Evolutionary conservation across 345 rosid genomes (phyloP), one percentile per base, ranked within the genome.

Genomic region (Brassica napus): DNA sequence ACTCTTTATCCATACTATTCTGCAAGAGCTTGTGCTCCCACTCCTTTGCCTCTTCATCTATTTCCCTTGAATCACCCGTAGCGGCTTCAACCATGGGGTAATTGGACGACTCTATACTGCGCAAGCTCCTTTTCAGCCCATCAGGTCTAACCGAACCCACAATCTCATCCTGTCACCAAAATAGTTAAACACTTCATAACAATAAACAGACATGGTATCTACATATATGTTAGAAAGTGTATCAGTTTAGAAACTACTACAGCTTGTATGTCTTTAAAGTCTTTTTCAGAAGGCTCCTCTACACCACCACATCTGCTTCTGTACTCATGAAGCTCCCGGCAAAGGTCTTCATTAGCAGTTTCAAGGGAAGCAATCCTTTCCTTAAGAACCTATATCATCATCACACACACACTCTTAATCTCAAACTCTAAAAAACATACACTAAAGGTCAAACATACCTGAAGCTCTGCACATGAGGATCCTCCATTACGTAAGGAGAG

Each of bases 21-120:
- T 92, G 98, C 80, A 91, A 78, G 69, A 93, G 89, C n/a, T 92
- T 86, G 79, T 95, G 98, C 86, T 95, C 99, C 98, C 99, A 93
- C 81, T 93, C 98, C 79, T 93, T 95, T 16, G 93, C 90, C 68
- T 86, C 93, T 86, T 95, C 98, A 31, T 93, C 98, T 71, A 90
- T 81, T 79, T 93, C 97, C 72, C 84, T 84, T 30, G 94, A 82
- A 82, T 93, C 96, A 69, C 86, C 96, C 72, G 83, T 73, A 59
- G 93, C 75, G 73, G 88, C 83, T 83, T 91, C 98, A 81, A 72
- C 81, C 94, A 90, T 91, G 77, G 89, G 98, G 86, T 85, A 91
- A 83, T 88, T 92, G 42, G 89, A 77, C 54, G 96, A 77, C 76
- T 90, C 98, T 75, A 91, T 88, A 76, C 91, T 91, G 65, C 87